Evolutionary conservation across 176 grass and related monocot species (phyloP).

Genomic region (Zoysia japonica): DNA sequence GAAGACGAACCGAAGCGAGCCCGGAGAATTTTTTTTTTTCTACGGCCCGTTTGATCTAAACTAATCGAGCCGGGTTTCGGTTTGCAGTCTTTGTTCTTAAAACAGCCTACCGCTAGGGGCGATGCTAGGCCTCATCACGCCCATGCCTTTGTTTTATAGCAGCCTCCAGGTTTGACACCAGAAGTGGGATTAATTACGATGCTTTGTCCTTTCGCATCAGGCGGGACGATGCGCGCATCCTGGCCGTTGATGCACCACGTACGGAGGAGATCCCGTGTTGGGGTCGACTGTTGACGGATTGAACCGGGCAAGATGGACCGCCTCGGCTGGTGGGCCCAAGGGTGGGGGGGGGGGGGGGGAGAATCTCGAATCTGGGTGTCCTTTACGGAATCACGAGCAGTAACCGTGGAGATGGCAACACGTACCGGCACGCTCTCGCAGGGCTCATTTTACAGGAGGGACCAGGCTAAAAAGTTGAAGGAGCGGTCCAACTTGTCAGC

Average conservation of each 20-base stretch:
- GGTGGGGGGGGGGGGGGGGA: too few species aligned
- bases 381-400: conserved; percentile 34
- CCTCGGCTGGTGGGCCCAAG: conserved; percentile 25
- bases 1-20: conserved; percentile 1
- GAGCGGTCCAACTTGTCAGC: background rate
- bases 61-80: conserved; percentile 27
- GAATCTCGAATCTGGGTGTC: conserved; percentile 40
- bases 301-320: conserved; percentile 37
- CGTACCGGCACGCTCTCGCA: background rate
- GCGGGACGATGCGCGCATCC: background rate
- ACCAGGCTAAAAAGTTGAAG: background rate
- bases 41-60: conserved; percentile 30
- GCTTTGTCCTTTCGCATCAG: conserved; percentile 36
- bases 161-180: background rate
- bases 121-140: conserved; percentile 11
- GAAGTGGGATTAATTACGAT: background rate
- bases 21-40: conserved; percentile 28
- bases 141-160: conserved; percentile 26
- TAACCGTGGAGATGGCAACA: background rate
- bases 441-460: conserved; percentile 8
- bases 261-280: background rate
- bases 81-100: conserved; percentile 34
- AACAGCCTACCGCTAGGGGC: background rate
- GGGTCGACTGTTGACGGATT: background rate
- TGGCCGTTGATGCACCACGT: background rate